Conservation (phyloP, 2,329 filamentous ascomycete genomes). For the Microascus cirrosus region DNA sequence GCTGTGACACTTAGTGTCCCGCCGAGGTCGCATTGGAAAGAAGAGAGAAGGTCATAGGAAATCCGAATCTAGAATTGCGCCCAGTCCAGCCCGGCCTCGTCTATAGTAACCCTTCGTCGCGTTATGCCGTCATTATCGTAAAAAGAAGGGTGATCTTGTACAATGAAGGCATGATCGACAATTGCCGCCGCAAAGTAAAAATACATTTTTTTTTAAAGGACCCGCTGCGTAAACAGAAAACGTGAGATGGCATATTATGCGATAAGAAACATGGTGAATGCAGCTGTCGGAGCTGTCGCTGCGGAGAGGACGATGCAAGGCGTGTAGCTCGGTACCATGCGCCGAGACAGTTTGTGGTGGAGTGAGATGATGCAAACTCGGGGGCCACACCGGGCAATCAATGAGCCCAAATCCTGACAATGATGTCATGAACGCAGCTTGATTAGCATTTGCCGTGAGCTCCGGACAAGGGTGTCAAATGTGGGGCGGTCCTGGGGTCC, state of each 20-base stretch:
- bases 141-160: background rate
- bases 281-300: background rate
- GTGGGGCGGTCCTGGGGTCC: background rate
- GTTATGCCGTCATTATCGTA: background rate
- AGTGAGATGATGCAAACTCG: background rate
- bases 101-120: background rate
- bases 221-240: background rate
- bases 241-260: background rate
- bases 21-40: background rate
- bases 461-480: background rate
- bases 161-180: background rate
- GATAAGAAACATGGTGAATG: background rate
- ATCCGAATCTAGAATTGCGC: background rate
- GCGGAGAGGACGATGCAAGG: background rate
- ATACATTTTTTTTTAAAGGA: background rate
- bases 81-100: background rate
- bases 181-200: background rate
- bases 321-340: background rate
- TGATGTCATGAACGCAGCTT: background rate
- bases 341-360: background rate
- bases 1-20: background rate
- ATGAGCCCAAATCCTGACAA: background rate
- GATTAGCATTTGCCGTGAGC: background rate
- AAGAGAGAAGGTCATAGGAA: conserved; percentile 1
- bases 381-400: background rate